Percentiles rank a stretch among this genome's conserved stretches.
phyloP scores from a whole-genome alignment of 2,329 filamentous ascomycete species.

The Lanzia echinophila region DNA sequence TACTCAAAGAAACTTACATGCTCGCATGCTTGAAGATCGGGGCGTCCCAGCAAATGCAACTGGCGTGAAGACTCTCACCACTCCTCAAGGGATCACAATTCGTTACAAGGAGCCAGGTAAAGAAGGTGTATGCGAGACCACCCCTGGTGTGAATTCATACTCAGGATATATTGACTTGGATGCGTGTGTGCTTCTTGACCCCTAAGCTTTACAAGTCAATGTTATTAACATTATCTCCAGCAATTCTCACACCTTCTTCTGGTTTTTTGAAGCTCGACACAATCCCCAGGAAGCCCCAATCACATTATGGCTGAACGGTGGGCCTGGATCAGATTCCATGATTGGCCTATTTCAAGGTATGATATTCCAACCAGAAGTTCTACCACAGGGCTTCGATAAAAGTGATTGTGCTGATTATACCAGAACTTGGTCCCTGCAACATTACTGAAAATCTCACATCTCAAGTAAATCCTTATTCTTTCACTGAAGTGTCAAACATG shows the following conservation, averaged over 20 bases:
- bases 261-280: constrained; percentile 46
- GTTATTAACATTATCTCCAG: too few relatives aligned
- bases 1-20: constrained; percentile 19
- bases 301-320: constrained; percentile 48
- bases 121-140: constrained; percentile 24
- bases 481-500: constrained; percentile 51
- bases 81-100: constrained; percentile 35
- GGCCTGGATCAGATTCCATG: constrained; percentile 45
- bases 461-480: constrained; percentile 50
- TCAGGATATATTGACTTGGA: constrained; percentile 26
- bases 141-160: constrained; percentile 26
- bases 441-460: constrained; percentile 29
- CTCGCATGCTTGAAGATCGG: constrained; percentile 21
- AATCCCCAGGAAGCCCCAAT: constrained; percentile 40
- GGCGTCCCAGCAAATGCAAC: constrained; percentile 36
- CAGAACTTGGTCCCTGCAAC: constrained; percentile 36
- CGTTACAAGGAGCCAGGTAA: constrained; percentile 41
- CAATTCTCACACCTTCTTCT: constrained; percentile 39
- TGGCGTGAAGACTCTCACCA: constrained; percentile 34
- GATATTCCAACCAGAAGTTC: not conserved
- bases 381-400: too few relatives aligned
- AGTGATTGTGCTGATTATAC: not conserved
- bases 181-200: constrained; percentile 6
- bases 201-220: constrained; percentile 2
- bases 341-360: constrained; percentile 44